phyloP scores from a whole-genome alignment of 768 basidiomycete genomes.

The Mrakia gelida region DNA sequence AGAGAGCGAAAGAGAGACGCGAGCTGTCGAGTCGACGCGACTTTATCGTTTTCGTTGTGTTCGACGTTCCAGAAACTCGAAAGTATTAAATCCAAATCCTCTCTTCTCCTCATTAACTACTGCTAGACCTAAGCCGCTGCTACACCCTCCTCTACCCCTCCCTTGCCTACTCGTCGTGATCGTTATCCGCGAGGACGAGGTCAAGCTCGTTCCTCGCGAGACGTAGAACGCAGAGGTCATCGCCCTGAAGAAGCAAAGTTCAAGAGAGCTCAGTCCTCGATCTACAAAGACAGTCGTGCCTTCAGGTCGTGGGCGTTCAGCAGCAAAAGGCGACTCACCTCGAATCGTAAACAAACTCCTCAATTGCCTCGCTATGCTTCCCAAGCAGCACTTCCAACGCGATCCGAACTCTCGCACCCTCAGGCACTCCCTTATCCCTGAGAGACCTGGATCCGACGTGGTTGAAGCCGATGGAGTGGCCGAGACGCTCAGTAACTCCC shows the following conservation, averaged over 20 bases:
- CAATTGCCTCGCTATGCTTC: background rate
- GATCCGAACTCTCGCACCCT: background rate
- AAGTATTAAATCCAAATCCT: too few relatives aligned
- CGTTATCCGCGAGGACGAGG: background rate
- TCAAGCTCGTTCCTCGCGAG: background rate
- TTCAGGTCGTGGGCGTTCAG: too few relatives aligned
- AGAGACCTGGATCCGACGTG: background rate
- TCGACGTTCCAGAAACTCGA: too few relatives aligned
- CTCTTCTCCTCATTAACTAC: too few relatives aligned
- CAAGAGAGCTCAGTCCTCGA: background rate
- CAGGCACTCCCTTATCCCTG: conserved; percentile 2
- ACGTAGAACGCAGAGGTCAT: background rate
- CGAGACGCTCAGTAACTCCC: background rate
- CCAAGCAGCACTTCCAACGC: background rate
- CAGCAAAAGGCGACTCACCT: background rate
- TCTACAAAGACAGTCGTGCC: background rate
- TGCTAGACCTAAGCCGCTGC: too few relatives aligned
- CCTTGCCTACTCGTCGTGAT: background rate
- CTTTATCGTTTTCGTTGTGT: too few relatives aligned
- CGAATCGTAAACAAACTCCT: conserved; percentile 10
- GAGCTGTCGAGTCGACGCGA: too few relatives aligned
- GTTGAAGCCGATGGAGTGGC: conserved; percentile 1
- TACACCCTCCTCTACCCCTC: too few relatives aligned
- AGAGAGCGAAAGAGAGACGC: too few relatives aligned
- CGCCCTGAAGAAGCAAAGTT: background rate